phyloP scores from a whole-genome alignment of 495 filamentous ascomycete genomes.

The Penicillium argentinense region DNA sequence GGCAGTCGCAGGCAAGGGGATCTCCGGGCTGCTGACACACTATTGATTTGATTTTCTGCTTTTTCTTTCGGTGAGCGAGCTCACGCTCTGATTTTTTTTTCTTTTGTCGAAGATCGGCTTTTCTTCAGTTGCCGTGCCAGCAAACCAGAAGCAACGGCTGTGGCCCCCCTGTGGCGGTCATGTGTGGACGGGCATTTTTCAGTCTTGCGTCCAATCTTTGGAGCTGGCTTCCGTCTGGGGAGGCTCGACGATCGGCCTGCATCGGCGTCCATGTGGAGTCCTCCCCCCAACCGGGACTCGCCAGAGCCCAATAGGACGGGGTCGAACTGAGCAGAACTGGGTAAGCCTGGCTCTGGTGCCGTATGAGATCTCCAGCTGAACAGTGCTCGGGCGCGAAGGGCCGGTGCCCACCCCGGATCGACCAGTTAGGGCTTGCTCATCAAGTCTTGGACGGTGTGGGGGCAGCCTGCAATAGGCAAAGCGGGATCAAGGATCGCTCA shows the following conservation, averaged over 20 bases:
- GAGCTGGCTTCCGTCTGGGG: slow-evolving; percentile 10
- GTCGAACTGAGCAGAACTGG: too few relatives aligned
- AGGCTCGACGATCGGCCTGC: slow-evolving; percentile 17
- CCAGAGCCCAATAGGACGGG: slow-evolving; percentile 8
- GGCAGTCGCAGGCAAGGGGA: slow-evolving; percentile 13
- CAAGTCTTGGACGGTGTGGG: neutral
- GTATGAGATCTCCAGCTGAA: slow-evolving; percentile 12
- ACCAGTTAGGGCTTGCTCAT: neutral
- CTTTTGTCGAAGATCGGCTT: neutral
- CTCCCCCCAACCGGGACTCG: slow-evolving; percentile 3
- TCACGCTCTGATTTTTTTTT: neutral
- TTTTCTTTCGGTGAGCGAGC: slow-evolving; percentile 2
- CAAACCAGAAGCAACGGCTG: neutral
- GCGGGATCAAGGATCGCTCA: slow-evolving; percentile 1
- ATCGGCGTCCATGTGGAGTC: slow-evolving; percentile 18
- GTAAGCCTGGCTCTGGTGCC: neutral
- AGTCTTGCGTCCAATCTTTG: neutral
- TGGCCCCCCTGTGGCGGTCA: slow-evolving; percentile 1
- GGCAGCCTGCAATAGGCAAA: neutral
- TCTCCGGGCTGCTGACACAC: slow-evolving; percentile 8
- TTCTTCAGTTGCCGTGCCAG: slow-evolving; percentile 6
- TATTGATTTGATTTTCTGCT: slow-evolving; percentile 9
- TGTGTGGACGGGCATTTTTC: slow-evolving; percentile 7
- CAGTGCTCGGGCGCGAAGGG: slow-evolving; percentile 10
- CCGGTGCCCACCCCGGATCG: slow-evolving; percentile 1